Evolutionary conservation across 306 rosid species (phyloP), one percentile per base, ranked within the genome.

Genomic region (Vigna mungo): DNA sequence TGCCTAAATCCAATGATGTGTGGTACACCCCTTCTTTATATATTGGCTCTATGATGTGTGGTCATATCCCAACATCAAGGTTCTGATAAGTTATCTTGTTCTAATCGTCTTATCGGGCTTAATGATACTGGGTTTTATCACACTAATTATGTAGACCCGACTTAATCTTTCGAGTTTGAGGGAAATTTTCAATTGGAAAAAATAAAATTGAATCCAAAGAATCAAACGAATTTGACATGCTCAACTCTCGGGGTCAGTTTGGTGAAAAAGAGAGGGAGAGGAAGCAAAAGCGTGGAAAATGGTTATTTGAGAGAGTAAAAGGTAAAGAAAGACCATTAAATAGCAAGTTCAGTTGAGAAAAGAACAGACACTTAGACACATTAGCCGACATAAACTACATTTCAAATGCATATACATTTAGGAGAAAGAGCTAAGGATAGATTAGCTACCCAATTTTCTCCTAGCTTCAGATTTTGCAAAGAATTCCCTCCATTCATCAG

Each of bases 401-500:
- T 36, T 17, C 27, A 21, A 68, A 27, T 43, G 15, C 58, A n/a
- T 21, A 18, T 41, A 37, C 27, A 41, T 15, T 55, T n/a, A 1
- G 64, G 15, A 12, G 18, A 74, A 68, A 9, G 12, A 18, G 54
- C 17, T 17, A 11, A 15, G 39, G 59, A 63, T 21, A 80, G 62
- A 76, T 62, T 44, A 53, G 55, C 17, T 74, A 91, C 97, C 89
- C 60, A 75, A 84, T 82, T 78, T 88, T 76, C 92, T 88, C 80
- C 81, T 87, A 12, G 90, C 94, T 83, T 89, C 94, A 55, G 94
- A 86, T 85, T 88, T 80, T 4, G 92, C 94, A 78, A 91, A 91
- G 81, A 91, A 89, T 15, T 91, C 97, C 75, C 79, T 91, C 94
- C 97, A 91, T 65, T 89, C 92, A 68, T 91, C 94, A 18, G 92